Conservation (phyloP, 352 stramenopile species). For the Pilasporangium apinafurcum region DNA sequence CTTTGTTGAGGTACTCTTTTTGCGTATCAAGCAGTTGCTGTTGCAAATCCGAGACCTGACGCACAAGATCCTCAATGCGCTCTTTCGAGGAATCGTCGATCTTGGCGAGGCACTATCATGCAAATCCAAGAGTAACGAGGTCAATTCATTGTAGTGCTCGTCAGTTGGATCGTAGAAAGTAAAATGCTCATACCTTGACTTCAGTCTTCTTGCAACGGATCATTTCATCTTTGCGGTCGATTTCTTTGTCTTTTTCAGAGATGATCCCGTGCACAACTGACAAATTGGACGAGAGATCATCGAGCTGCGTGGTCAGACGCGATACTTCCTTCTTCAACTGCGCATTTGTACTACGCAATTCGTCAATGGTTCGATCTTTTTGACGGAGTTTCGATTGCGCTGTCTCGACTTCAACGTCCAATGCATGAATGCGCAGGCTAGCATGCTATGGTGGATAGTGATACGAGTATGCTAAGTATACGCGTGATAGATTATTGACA, state of each 20-base stretch:
- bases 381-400: slow-evolving; percentile 67
- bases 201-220: slow-evolving; percentile 73
- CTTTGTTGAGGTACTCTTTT: slow-evolving; percentile 74
- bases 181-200: slow-evolving; percentile 29
- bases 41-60: slow-evolving; percentile 61
- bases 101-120: slow-evolving; percentile 47
- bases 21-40: slow-evolving; percentile 71
- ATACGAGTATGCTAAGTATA: neutral
- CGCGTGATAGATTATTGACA: neutral
- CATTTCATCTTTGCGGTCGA: slow-evolving; percentile 57
- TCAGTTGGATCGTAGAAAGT: neutral
- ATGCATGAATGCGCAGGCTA: slow-evolving; percentile 62
- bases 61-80: slow-evolving; percentile 71
- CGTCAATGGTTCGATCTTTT: slow-evolving; percentile 64
- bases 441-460: slow-evolving; percentile 26
- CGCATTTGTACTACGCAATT: slow-evolving; percentile 58
- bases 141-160: neutral
- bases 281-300: slow-evolving; percentile 42
- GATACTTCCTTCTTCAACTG: slow-evolving; percentile 61
- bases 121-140: neutral
- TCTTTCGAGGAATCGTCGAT: slow-evolving; percentile 76
- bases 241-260: slow-evolving; percentile 48
- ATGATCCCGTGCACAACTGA: slow-evolving; percentile 41
- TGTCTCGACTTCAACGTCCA: slow-evolving; percentile 73
- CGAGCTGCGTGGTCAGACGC: slow-evolving; percentile 34